Base-by-base conservation (phyloP, 208 protist species). In the Paratrypanosoma confusum region DNA sequence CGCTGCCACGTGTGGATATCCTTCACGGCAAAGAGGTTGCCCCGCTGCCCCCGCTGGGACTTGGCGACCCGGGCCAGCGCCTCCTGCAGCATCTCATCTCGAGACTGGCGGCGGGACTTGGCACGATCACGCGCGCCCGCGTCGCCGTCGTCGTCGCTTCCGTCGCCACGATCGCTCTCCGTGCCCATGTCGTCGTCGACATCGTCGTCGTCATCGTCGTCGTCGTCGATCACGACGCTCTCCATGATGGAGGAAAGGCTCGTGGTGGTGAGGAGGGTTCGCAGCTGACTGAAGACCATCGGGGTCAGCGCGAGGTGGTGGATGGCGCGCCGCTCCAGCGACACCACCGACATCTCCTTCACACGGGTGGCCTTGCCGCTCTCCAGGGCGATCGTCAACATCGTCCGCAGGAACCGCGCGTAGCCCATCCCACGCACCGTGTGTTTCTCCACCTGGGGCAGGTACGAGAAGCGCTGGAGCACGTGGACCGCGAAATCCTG, bases 391-490 rank as follows among this genome's bases (percentile, higher is more conserved):
- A 90, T 33, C 7, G 76, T 90, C 16, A 90, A 40, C 36, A 85
- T 45, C 34, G 81, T 65, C 0, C 81, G 72, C 18, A 85, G 31
- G 24, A 75, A 81, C 11, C 14, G 24, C 5, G 47, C 8, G 24
- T 58, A 64, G 16, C 59, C 70, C 4, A 50, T 18, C 24, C 8
- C 21, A 6, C 10, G 7, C 13, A 33, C 22, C 1, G 22, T 13
- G 0, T 20, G 7, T 22, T 40, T 4, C 8, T 55, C 41, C n/a
- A 10, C 27, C 23, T 25, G 5, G 28, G 46, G 43, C 1, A 33
- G 22, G 56, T 64, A 82, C 8, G 68, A 68, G 54, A 82, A 78
- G 53, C 81, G 81, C 44, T 79, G 58, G 23, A 90, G 53, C 3
- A 78, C 28, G 16, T 73, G 81, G 25, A 77, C 34, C 13, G 73